Evolutionary conservation across 192 early-diverging fungal species (phyloP).

Genomic region (Chytriomyces hyalinus): DNA sequence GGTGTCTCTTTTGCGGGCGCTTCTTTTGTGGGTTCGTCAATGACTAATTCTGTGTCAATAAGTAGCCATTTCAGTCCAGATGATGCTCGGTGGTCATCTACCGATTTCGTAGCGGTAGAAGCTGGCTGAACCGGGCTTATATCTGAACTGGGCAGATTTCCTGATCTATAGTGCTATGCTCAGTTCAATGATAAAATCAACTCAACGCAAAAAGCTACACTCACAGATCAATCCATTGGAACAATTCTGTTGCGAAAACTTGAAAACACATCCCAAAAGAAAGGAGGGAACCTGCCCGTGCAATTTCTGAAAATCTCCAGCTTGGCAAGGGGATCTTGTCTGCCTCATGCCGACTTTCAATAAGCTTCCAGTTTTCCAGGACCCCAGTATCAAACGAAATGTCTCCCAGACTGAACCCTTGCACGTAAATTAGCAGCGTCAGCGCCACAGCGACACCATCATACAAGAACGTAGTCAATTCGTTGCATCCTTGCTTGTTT

Average conservation of each 20-base stretch:
- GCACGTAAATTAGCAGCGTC: conserved; percentile 36
- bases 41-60: conserved; percentile 6
- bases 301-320: conserved; percentile 17
- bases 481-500: conserved; percentile 28
- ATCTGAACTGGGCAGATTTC: conserved; percentile 5
- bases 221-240: conserved; percentile 31
- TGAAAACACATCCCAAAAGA: conserved; percentile 7
- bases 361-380: conserved; percentile 11
- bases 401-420: conserved; percentile 7
- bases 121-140: conserved; percentile 1
- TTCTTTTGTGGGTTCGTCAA: no score
- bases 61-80: neutral
- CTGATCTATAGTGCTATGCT: neutral
- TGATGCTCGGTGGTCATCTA: no score
- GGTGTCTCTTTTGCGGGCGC: no score
- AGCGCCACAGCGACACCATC: conserved; percentile 39
- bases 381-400: conserved; percentile 19
- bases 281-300: neutral
- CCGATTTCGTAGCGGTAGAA: neutral
- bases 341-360: neutral
- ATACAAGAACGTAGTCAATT: conserved; percentile 35
- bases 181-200: no score
- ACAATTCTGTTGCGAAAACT: conserved; percentile 18
- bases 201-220: neutral
- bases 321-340: neutral